phyloP scores from a whole-genome alignment of 192 early-diverging fungal species.

The Backusella circina region DNA sequence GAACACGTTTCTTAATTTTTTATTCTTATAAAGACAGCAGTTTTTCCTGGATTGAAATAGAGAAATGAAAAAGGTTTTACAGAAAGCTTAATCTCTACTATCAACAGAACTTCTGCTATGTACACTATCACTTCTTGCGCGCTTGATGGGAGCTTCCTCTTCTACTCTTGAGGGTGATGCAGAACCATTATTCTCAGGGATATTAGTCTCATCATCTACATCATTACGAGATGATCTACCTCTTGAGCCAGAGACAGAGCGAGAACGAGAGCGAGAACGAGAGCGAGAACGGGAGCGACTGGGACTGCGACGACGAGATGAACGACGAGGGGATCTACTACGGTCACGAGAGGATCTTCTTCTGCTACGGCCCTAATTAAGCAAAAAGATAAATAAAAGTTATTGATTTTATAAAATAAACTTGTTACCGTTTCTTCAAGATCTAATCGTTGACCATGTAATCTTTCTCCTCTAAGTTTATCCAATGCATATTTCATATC shows the following conservation, averaged over 20 bases:
- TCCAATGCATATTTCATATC: constrained; percentile 85
- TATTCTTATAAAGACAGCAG: constrained; percentile 1
- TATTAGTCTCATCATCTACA: constrained; percentile 2
- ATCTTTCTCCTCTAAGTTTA: constrained; percentile 73
- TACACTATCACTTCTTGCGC: neutral
- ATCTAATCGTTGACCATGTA: constrained; percentile 63
- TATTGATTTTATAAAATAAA: neutral
- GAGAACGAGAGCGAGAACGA: constrained; percentile 23
- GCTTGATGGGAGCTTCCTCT: neutral
- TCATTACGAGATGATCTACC: constrained; percentile 29
- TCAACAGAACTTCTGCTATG: neutral
- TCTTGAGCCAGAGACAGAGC: constrained; percentile 40
- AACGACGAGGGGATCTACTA: constrained; percentile 37
- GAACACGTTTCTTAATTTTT: constrained; percentile 5
- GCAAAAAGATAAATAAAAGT: neutral
- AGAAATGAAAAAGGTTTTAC: neutral
- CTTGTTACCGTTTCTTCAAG: constrained; percentile 59
- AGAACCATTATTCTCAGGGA: neutral
- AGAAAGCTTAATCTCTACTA: neutral
- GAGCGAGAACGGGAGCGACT: constrained; percentile 38
- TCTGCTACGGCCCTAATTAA: constrained; percentile 1
- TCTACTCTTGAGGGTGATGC: neutral
- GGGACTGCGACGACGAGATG: constrained; percentile 34
- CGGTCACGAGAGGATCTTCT: constrained; percentile 12
- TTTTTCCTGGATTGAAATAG: neutral